Conservation (phyloP, 2,329 filamentous ascomycete genomes). For the Westerdykella aurantiaca region DNA sequence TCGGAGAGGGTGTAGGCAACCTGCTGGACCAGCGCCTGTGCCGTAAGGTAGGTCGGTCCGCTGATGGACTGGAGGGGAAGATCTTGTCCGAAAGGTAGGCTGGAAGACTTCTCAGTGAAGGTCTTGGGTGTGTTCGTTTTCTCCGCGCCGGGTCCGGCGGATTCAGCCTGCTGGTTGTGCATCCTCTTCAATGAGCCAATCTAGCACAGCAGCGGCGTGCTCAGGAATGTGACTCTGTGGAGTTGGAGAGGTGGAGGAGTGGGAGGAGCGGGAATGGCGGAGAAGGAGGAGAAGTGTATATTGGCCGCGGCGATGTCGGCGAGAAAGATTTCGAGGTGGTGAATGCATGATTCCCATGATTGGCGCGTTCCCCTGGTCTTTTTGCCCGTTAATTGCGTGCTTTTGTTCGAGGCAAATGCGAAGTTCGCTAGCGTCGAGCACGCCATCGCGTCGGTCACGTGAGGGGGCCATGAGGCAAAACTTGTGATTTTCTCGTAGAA, state of each 20-base stretch:
- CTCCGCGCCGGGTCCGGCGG: slow-evolving; percentile 32
- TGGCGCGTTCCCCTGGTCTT: slow-evolving; percentile 12
- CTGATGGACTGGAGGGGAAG: slow-evolving; percentile 57
- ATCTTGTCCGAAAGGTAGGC: slow-evolving; percentile 49
- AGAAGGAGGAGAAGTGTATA: slow-evolving; percentile 6
- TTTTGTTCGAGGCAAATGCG: slow-evolving; percentile 23
- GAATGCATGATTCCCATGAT: slow-evolving; percentile 20
- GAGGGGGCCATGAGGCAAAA: too few relatives aligned
- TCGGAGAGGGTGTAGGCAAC: slow-evolving; percentile 92
- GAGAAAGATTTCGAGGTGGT: slow-evolving; percentile 20
- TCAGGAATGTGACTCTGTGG: background rate
- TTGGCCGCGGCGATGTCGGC: slow-evolving; percentile 25
- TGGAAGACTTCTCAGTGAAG: slow-evolving; percentile 43
- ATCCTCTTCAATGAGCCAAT: slow-evolving; percentile 14
- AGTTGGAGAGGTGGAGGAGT: background rate
- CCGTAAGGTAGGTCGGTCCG: slow-evolving; percentile 87
- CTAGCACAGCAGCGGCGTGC: slow-evolving; percentile 1
- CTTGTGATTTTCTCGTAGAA: too few relatives aligned
- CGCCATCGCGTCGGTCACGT: background rate
- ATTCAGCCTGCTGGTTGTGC: slow-evolving; percentile 36
- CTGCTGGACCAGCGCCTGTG: slow-evolving; percentile 91
- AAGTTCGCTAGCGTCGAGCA: slow-evolving; percentile 23
- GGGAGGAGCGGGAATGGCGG: slow-evolving; percentile 13
- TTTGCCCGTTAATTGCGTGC: slow-evolving; percentile 16
- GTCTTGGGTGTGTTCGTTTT: slow-evolving; percentile 21